Evolutionary conservation across 2,329 filamentous ascomycete species (phyloP), one percentile per base, ranked within the genome.

Genomic region (Colletotrichum sp.): DNA sequence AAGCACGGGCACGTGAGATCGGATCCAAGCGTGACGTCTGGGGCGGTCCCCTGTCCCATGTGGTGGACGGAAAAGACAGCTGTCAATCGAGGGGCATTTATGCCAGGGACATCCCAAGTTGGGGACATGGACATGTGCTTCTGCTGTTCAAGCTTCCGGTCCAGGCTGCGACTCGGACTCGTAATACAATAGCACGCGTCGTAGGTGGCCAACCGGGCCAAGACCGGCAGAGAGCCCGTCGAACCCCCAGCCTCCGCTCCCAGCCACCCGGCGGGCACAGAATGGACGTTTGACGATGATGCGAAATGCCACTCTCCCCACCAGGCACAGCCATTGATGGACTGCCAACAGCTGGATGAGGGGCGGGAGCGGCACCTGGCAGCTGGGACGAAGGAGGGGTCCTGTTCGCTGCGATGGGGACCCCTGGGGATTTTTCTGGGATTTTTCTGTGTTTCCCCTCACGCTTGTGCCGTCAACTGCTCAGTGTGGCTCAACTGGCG

Each of bases 1-100:
- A 25, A 27, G 10, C 34, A n/a, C 13, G 32, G 12, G 22, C 60
- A 66, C 60, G 60, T 66, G 71, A 71, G 48, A 30, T 64, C 32
- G n/a, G 61, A 64, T 27, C 22, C 22, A 64, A 64, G 34, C n/a
- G 25, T 36, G 12, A 64, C 34, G 32, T n/a, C n/a, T 61, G 25
- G 36, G 68, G 39, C 55, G 65, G 32, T 69, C 36, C 65, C 64
- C 39, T 69, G 32, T 69, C 30, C 65, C 64, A 43, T 68, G 43
- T 58, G 28, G 65, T 67, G 12, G 70, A 43, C 43, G 43, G 43
- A 43, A 30, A 73, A 64, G 73, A 73, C 70, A 74, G 74, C 70
- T 74, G 70, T 73, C 58, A 73, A 28, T 25, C 27, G 39, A 16
- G 66, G 48, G 48, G 52, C 22, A 28, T 10, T 16, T 13, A 43